Conservation (phyloP, 345 rosid species). For the Salix brachista region DNA sequence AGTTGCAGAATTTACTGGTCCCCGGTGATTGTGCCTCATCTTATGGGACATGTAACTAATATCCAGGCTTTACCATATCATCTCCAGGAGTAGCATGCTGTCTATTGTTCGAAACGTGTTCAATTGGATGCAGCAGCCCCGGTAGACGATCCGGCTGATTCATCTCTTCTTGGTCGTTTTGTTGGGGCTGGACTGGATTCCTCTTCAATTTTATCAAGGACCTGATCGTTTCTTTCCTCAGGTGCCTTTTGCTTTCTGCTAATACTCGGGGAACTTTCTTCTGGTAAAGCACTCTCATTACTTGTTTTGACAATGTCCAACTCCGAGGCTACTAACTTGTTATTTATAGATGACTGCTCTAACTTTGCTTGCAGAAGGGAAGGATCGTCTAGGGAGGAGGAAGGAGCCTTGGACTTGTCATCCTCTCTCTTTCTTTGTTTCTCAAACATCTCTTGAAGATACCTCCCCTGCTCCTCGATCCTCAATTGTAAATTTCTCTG, state of each 20-base stretch:
- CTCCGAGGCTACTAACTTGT: conserved; percentile 19
- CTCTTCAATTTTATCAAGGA: background rate
- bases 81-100: background rate
- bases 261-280: conserved; percentile 7
- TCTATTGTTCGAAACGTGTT: background rate
- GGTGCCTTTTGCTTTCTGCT: conserved; percentile 14
- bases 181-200: conserved; percentile 15
- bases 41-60: background rate
- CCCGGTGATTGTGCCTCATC: background rate
- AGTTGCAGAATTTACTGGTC: background rate
- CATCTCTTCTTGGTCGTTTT: conserved; percentile 40
- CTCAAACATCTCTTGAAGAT: conserved; percentile 59
- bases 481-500: conserved; percentile 75
- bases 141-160: conserved; percentile 5
- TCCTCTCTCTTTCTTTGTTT: conserved; percentile 45
- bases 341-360: conserved; percentile 15
- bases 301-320: conserved; percentile 6
- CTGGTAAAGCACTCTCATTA: background rate
- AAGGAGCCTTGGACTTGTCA: conserved; percentile 28
- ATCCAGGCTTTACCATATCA: background rate
- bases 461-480: conserved; percentile 81
- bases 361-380: conserved; percentile 15
- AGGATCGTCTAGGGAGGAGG: conserved; percentile 29
- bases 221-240: conserved; percentile 1
- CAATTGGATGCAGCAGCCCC: conserved; percentile 15